These are phyloP conservation scores for Starmerella apis DNA, from an alignment of 805 yeast genomes.

Conservation along the genomic window DNA sequence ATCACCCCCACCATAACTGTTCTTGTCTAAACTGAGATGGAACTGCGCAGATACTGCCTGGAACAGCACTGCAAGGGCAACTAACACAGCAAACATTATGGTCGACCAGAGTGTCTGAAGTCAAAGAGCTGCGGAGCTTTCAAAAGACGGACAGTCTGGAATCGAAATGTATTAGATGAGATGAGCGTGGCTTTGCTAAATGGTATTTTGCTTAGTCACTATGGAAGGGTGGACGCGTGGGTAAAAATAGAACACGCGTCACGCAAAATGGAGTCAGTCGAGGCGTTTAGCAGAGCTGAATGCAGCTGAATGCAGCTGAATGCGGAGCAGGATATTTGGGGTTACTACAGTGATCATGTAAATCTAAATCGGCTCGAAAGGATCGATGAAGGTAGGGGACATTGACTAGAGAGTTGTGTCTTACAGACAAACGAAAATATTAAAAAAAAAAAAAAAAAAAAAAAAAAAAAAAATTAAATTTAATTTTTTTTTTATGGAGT, in stretches of 20 bases:
- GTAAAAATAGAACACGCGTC: conserved; percentile 6
- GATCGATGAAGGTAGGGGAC: too few relatives aligned
- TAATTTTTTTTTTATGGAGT: too few relatives aligned
- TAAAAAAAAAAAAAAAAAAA: too few relatives aligned
- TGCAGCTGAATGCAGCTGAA: too few relatives aligned
- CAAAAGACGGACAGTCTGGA: background rate
- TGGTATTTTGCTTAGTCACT: background rate
- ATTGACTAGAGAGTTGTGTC: too few relatives aligned
- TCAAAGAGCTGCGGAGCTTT: background rate
- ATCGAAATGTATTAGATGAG: background rate
- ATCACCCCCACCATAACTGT: conserved; percentile 21
- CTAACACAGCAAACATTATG: background rate
- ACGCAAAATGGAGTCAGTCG: background rate
- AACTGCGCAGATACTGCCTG: conserved; percentile 22
- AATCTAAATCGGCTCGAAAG: too few relatives aligned
- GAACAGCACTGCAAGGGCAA: conserved; percentile 11
- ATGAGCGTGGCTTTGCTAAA: conserved; percentile 3
- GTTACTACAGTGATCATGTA: too few relatives aligned
- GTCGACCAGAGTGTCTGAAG: background rate
- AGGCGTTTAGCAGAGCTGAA: too few relatives aligned
- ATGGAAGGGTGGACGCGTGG: background rate
- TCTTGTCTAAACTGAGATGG: conserved; percentile 16
- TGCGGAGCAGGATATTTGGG: too few relatives aligned
- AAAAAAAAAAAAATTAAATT: too few relatives aligned
- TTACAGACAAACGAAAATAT: too few relatives aligned